These are phyloP conservation scores for Agaricus bisporus DNA, from an alignment of 768 basidiomycete species.

Conservation along the genomic window DNA sequence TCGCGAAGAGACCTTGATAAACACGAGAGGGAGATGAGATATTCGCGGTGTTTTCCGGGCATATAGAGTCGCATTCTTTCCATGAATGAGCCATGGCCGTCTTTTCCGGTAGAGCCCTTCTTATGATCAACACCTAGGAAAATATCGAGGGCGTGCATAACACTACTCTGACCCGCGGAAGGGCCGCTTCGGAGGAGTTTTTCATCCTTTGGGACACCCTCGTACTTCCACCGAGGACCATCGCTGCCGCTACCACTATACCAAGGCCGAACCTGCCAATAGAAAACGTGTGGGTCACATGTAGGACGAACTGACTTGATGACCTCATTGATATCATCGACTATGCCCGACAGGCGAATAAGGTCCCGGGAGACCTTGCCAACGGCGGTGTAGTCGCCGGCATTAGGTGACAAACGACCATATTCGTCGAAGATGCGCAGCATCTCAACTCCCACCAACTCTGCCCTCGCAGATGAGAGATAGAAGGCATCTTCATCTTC, in stretches of 20 bases:
- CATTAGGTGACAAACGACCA: conserved; percentile 59
- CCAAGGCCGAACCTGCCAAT: conserved; percentile 90
- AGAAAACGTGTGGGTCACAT: conserved; percentile 85
- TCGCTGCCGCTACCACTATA: conserved; percentile 75
- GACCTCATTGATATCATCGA: conserved; percentile 68
- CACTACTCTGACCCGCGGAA: conserved; percentile 89
- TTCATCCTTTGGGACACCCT: conserved; percentile 59
- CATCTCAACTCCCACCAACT: conserved; percentile 83
- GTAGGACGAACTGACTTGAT: conserved; percentile 62
- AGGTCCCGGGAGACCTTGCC: conserved; percentile 73
- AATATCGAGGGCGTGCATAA: conserved; percentile 82
- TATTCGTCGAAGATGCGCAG: conserved; percentile 86
- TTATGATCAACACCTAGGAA: conserved; percentile 89
- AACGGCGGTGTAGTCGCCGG: conserved; percentile 54
- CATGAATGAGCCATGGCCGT: conserved; percentile 77
- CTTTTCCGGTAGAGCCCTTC: conserved; percentile 54
- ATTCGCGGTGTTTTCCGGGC: conserved; percentile 87
- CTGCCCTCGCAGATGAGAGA: conserved; percentile 73
- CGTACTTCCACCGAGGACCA: conserved; percentile 67
- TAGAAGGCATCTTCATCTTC: conserved; percentile 87
- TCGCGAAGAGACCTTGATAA: conserved; percentile 59
- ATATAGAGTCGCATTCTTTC: conserved; percentile 92
- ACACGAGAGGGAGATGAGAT: conserved; percentile 61
- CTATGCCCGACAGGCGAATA: conserved; percentile 53
- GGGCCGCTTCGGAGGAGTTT: conserved; percentile 76